Evolutionary conservation across 1,284 basidiomycete species (phyloP).

Genomic region (Ceratobasidium papillatum): DNA sequence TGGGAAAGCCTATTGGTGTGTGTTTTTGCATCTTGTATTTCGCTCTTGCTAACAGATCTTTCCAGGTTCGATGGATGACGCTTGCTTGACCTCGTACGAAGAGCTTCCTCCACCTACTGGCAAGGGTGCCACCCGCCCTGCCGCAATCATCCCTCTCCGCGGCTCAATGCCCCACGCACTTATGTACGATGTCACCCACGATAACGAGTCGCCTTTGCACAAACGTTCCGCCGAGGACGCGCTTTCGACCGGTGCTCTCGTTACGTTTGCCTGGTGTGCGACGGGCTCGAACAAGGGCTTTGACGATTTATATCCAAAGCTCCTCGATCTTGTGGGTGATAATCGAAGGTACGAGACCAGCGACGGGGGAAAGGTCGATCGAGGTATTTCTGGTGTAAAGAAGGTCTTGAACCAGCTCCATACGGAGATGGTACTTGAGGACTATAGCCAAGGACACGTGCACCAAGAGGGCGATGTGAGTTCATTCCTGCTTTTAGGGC

Average conservation of each 20-base stretch:
- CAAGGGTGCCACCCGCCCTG: slow-evolving; percentile 76
- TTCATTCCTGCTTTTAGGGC: slow-evolving; percentile 44
- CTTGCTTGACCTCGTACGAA: slow-evolving; percentile 77
- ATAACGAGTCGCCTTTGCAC: slow-evolving; percentile 89
- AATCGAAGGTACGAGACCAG: slow-evolving; percentile 77
- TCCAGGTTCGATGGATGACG: slow-evolving; percentile 88
- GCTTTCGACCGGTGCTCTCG: slow-evolving; percentile 88
- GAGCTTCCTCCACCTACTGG: slow-evolving; percentile 77
- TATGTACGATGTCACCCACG: slow-evolving; percentile 93
- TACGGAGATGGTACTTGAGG: slow-evolving; percentile 85
- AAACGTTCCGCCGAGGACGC: slow-evolving; percentile 94
- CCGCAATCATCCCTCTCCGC: slow-evolving; percentile 77
- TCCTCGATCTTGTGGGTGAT: slow-evolving; percentile 87
- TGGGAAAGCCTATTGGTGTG: slow-evolving; percentile 88
- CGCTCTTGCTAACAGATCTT: not conserved
- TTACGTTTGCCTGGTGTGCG: slow-evolving; percentile 85
- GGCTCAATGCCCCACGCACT: slow-evolving; percentile 91
- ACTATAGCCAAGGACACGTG: slow-evolving; percentile 89
- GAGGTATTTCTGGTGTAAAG: slow-evolving; percentile 84
- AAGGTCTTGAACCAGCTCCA: slow-evolving; percentile 85
- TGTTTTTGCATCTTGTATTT: slow-evolving; percentile 4
- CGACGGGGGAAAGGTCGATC: slow-evolving; percentile 59
- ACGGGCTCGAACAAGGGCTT: slow-evolving; percentile 94
- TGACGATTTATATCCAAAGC: slow-evolving; percentile 93
- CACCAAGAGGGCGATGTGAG: slow-evolving; percentile 92